phyloP scores from a whole-genome alignment of 1,139 yeast species.

The Geotrichum citri-aurantii region DNA sequence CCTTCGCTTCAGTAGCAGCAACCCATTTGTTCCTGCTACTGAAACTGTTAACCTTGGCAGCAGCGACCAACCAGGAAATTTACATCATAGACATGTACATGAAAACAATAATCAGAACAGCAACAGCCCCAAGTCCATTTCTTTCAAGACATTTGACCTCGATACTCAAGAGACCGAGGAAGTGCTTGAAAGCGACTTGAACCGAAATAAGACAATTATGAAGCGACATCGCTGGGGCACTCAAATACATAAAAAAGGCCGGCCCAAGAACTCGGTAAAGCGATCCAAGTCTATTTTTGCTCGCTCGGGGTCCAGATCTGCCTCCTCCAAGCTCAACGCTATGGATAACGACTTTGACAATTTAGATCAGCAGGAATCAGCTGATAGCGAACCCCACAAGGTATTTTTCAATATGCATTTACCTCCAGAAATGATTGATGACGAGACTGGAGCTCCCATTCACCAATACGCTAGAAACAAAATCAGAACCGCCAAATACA shows the following conservation, averaged over 20 bases:
- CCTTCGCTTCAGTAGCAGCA: neutral
- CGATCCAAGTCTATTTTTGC: constrained; percentile 28
- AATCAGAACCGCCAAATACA: constrained; percentile 92
- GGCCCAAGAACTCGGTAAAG: constrained; percentile 39
- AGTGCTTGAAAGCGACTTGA: constrained; percentile 15
- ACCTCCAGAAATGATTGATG: constrained; percentile 56
- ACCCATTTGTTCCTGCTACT: neutral
- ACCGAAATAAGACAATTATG: constrained; percentile 40
- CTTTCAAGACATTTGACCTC: neutral
- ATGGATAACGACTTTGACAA: neutral
- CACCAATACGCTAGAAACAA: constrained; percentile 71
- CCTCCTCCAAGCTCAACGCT: neutral
- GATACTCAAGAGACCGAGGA: constrained; percentile 10
- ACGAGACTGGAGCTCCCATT: constrained; percentile 55
- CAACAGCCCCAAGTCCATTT: neutral
- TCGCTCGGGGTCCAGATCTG: constrained; percentile 6
- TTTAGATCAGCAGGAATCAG: constrained; percentile 17
- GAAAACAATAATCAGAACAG: neutral
- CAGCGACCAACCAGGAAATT: neutral
- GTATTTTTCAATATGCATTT: constrained; percentile 63
- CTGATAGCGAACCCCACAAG: constrained; percentile 34
- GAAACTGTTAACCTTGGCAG: neutral
- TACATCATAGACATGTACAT: neutral
- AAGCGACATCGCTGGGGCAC: constrained; percentile 90
- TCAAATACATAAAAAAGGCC: constrained; percentile 69